These are phyloP conservation scores for Kazachstania sp. DNA, from an alignment of 1,139 yeast species.

Conservation along the genomic window DNA sequence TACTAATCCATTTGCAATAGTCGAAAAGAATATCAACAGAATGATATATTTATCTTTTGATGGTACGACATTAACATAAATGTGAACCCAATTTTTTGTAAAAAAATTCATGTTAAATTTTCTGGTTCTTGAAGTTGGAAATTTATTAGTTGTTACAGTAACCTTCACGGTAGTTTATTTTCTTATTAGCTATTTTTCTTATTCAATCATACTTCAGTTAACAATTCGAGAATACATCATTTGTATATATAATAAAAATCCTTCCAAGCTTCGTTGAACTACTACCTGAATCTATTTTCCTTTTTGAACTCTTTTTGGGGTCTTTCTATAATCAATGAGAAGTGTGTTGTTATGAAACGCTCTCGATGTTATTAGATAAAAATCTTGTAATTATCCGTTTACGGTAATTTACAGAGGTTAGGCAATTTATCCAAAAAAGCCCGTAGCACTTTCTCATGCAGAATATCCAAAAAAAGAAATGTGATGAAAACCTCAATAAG, in stretches of 20 bases:
- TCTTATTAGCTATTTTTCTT: too few relatives aligned
- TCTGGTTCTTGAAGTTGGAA: not conserved
- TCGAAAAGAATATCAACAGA: conserved; percentile 20
- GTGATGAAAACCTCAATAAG: not conserved
- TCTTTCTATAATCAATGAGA: not conserved
- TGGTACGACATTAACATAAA: conserved; percentile 18
- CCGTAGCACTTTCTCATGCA: too few relatives aligned
- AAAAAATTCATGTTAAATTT: not conserved
- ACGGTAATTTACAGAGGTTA: conserved; percentile 2
- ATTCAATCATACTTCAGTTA: too few relatives aligned
- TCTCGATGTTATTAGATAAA: not conserved
- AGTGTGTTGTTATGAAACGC: not conserved
- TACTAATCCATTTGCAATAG: conserved; percentile 41
- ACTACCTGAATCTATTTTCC: not conserved
- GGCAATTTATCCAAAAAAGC: too few relatives aligned
- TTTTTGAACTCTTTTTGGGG: not conserved
- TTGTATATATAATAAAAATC: not conserved
- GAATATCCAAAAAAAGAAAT: not conserved
- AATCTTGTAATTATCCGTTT: conserved; percentile 4
- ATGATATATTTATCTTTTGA: conserved; percentile 24
- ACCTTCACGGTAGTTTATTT: not conserved
- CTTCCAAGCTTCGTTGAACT: too few relatives aligned
- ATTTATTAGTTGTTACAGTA: not conserved
- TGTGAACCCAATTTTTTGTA: not conserved
- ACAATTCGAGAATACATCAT: not conserved